Percentiles rank a stretch among this genome's conserved stretches.
phyloP scores from a whole-genome alignment of 768 basidiomycete species.

The Tylopilus sp. region DNA sequence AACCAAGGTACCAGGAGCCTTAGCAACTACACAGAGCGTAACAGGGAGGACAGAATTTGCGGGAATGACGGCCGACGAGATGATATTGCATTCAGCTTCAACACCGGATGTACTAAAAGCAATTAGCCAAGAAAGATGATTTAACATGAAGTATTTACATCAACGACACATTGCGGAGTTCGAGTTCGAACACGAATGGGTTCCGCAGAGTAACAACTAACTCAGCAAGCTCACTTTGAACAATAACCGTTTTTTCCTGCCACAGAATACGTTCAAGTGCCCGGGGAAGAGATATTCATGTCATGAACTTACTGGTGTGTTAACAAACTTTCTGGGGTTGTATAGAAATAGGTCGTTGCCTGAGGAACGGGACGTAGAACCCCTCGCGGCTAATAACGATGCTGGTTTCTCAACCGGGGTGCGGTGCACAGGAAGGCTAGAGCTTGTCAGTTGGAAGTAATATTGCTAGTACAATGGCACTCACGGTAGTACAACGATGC shows the following conservation, averaged over 20 bases:
- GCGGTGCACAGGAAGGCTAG: constrained; percentile 68
- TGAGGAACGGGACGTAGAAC: constrained; percentile 41
- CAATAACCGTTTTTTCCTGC: constrained; percentile 61
- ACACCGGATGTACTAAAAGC: constrained; percentile 74
- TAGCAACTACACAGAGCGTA: constrained; percentile 63
- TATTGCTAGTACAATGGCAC: constrained; percentile 9
- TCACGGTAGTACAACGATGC: constrained; percentile 78
- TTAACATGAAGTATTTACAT: constrained; percentile 48
- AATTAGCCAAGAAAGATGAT: constrained; percentile 6
- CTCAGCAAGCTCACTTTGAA: constrained; percentile 81
- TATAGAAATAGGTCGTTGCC: constrained; percentile 84
- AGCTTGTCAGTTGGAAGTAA: constrained; percentile 5
- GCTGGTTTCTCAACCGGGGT: constrained; percentile 70
- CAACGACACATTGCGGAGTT: constrained; percentile 74
- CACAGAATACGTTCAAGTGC: background rate
- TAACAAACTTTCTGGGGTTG: constrained; percentile 70
- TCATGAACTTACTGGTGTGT: constrained; percentile 51
- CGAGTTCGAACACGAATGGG: constrained; percentile 89
- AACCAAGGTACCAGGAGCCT: constrained; percentile 59
- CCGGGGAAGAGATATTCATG: constrained; percentile 2
- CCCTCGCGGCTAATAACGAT: constrained; percentile 45
- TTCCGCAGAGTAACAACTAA: constrained; percentile 84
- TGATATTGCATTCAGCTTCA: constrained; percentile 60
- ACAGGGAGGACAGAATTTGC: constrained; percentile 73
- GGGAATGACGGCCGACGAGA: constrained; percentile 60